Base-by-base conservation (phyloP, 225 moss, liverwort and hornwort species). In the Asterella californica region DNA sequence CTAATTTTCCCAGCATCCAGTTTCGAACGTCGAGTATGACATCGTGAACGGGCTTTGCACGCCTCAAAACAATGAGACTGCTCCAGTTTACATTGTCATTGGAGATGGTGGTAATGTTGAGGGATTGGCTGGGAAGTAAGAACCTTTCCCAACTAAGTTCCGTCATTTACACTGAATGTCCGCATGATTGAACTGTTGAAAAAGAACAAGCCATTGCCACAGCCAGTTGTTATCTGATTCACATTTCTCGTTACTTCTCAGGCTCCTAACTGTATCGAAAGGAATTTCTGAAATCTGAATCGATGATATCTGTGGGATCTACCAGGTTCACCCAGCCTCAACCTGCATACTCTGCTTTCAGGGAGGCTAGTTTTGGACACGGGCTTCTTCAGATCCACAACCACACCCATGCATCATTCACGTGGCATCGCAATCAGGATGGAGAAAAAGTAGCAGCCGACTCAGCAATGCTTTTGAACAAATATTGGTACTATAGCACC, bases 291-390 rank as follows among this genome's bases (percentile, higher is more conserved):
- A 18, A 70, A 81, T 52, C 52, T 52, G 52, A 61, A 61, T 25
- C 3, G 9, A 15, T 15, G 18, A 30, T 37, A 34, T 27, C 24
- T 53, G 75, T 75, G 30, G 32, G 19, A 17, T 75, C 30, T 83
- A 42, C 42, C 86, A 93, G 93, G 62, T 92, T 88, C 70, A 90
- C 84, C 27, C 9, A 78, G 38, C 85, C 92, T 30, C 80, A 94
- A 79, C 96, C 96, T 7, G 88, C 83, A 4, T 96, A 94, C 87
- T 92, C 94, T 36, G 87, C 90, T 22, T 92, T 84, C 79, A 88
- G 94, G 79, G 96, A 94, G 85, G 92, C 94, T 34, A 96, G 92
- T 81, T 96, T 91, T 79, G 95, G 95, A 57, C 94, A 94, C 74
- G 95, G 89, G 6, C 72, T 90, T 57, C 74, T 94, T 1, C 57